phyloP scores from a whole-genome alignment of 2,329 filamentous ascomycete genomes.

The Coccinonectria pachysandricola region DNA sequence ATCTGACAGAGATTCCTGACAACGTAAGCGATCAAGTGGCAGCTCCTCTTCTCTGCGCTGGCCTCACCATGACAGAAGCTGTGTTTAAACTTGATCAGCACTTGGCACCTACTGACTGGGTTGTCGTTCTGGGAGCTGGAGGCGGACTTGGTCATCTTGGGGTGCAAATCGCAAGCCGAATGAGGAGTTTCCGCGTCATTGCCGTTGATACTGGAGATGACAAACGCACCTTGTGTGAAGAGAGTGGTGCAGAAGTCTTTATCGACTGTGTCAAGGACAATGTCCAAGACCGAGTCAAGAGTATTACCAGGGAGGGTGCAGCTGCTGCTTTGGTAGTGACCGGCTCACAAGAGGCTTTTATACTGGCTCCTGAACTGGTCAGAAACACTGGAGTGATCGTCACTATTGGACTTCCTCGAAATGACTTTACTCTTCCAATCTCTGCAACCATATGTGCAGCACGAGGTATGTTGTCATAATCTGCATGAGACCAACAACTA shows the following conservation, averaged over 20 bases:
- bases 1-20: conserved; percentile 17
- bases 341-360: conserved; percentile 16
- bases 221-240: conserved; percentile 12
- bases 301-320: conserved; percentile 18
- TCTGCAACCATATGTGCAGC: conserved; percentile 14
- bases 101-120: conserved; percentile 15
- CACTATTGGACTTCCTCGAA: conserved; percentile 15
- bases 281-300: conserved; percentile 11
- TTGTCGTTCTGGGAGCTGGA: conserved; percentile 21
- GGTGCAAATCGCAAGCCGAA: conserved; percentile 19
- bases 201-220: conserved; percentile 18
- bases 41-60: conserved; percentile 22
- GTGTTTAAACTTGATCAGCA: conserved; percentile 9
- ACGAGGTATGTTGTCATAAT: conserved; percentile 1
- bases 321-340: conserved; percentile 18
- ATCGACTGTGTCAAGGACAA: conserved; percentile 17
- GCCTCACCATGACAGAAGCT: conserved; percentile 23
- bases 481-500: background rate
- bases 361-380: conserved; percentile 12
- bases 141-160: conserved; percentile 25
- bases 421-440: conserved; percentile 19
- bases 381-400: conserved; percentile 18
- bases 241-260: conserved; percentile 17
- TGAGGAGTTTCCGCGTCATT: conserved; percentile 15
- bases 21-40: conserved; percentile 12